Evolutionary conservation across 768 basidiomycete species (phyloP).

Genomic region (Lentinula lateritia): DNA sequence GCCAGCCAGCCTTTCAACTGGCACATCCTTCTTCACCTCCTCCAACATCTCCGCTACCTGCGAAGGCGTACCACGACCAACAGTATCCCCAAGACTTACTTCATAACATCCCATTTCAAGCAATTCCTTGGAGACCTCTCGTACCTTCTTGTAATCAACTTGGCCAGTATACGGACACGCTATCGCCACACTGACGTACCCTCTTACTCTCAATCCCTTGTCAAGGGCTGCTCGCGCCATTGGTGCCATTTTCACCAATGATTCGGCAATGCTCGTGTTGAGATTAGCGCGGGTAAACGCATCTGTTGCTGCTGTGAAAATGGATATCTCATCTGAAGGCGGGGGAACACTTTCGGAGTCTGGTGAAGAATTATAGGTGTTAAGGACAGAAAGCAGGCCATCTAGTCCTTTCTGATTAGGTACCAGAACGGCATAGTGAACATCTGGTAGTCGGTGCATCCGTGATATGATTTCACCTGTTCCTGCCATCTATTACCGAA

Average conservation of each 20-base stretch:
- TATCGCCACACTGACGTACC: conserved; percentile 82
- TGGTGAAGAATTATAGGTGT: conserved; percentile 15
- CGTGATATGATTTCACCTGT: conserved; percentile 67
- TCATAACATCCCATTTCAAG: conserved; percentile 93
- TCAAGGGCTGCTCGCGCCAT: conserved; percentile 60
- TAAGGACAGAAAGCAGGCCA: conserved; percentile 55
- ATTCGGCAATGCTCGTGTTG: conserved; percentile 67
- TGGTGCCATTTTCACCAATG: conserved; percentile 54
- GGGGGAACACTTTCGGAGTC: conserved; percentile 33
- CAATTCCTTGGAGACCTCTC: conserved; percentile 65
- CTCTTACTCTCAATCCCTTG: conserved; percentile 65
- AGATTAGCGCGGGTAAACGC: conserved; percentile 83
- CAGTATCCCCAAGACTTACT: conserved; percentile 88
- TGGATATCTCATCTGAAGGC: conserved; percentile 75
- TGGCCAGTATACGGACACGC: conserved; percentile 84
- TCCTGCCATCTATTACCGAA: conserved; percentile 68
- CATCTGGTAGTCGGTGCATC: conserved; percentile 46
- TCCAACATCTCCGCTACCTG: conserved; percentile 65
- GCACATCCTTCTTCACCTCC: conserved; percentile 56
- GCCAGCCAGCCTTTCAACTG: conserved; percentile 66
- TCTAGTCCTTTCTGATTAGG: conserved; percentile 79
- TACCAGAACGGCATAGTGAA: conserved; percentile 73
- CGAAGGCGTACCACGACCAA: conserved; percentile 76
- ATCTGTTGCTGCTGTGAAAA: conserved; percentile 89
- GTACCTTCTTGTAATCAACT: conserved; percentile 58